phyloP scores from a whole-genome alignment of 129 eudicot species.

The Calendula officinalis region DNA sequence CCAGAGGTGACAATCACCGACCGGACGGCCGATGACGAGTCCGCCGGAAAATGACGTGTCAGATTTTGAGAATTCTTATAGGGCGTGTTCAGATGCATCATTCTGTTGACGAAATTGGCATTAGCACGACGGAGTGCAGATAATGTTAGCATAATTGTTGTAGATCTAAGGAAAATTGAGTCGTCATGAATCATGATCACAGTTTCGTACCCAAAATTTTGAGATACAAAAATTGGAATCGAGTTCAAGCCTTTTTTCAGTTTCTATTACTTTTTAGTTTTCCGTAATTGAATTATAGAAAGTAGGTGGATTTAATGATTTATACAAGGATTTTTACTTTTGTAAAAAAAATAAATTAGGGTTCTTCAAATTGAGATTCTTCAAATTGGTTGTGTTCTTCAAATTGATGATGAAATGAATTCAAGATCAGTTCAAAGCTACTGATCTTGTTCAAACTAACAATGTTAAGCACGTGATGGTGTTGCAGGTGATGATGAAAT shows the following conservation, averaged over 20 bases:
- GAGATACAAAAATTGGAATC: not conserved
- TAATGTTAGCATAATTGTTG: conserved; percentile 70
- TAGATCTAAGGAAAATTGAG: conserved; percentile 46
- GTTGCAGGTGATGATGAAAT: too few species aligned
- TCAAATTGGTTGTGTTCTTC: too few species aligned
- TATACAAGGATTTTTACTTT: too few species aligned
- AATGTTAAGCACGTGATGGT: too few species aligned
- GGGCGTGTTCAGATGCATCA: conserved; percentile 62
- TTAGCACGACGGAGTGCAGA: conserved; percentile 70
- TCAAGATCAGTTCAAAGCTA: too few species aligned
- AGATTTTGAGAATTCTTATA: conserved; percentile 33
- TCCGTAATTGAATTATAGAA: too few species aligned
- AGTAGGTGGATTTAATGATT: too few species aligned
- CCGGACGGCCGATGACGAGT: conserved; percentile 33
- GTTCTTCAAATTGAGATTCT: too few species aligned
- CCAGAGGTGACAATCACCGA: conserved; percentile 42
- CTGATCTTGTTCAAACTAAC: too few species aligned
- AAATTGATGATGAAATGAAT: too few species aligned
- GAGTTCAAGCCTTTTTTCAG: not conserved
- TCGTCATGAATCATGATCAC: not conserved
- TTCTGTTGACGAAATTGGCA: conserved; percentile 66
- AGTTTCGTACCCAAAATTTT: not conserved
- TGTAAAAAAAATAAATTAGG: too few species aligned
- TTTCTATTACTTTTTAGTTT: not conserved
- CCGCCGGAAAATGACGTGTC: conserved; percentile 13